phyloP scores from a whole-genome alignment of 2,329 filamentous ascomycete species.

The Cladosporium sp. region DNA sequence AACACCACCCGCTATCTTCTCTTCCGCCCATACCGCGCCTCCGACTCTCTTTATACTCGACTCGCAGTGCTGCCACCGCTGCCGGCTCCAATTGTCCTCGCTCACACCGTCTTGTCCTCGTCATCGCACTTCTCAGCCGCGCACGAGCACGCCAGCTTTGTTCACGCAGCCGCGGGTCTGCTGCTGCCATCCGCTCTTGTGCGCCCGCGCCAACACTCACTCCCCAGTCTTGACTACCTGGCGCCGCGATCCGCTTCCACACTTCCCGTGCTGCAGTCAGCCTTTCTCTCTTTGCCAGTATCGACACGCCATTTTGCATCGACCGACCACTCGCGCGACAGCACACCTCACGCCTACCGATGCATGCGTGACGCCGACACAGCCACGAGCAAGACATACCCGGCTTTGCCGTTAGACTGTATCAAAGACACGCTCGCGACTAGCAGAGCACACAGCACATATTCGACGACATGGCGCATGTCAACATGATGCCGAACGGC shows the following conservation, averaged over 20 bases:
- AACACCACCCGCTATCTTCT: neutral
- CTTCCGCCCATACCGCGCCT: neutral
- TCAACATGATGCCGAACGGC: conserved; percentile 16
- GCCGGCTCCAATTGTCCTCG: neutral
- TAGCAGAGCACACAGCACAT: neutral
- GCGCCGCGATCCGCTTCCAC: neutral
- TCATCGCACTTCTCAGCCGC: neutral
- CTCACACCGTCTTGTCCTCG: neutral
- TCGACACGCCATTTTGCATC: neutral
- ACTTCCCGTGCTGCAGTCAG: neutral
- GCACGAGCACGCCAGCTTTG: conserved; percentile 12
- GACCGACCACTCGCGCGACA: neutral
- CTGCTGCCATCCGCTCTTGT: conserved; percentile 10
- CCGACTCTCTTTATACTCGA: neutral
- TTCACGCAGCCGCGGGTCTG: conserved; percentile 4
- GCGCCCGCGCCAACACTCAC: neutral
- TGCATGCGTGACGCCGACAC: conserved; percentile 7
- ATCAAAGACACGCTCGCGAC: neutral
- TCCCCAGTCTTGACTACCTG: neutral
- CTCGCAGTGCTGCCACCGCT: neutral
- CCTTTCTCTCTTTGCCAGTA: neutral
- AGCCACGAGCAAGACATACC: neutral
- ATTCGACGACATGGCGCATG: conserved; percentile 8
- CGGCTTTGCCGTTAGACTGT: conserved; percentile 1
- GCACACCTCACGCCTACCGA: neutral